These are phyloP conservation scores for Rhizopogon rudus DNA, from an alignment of 768 basidiomycete genomes.

Conservation along the genomic window DNA sequence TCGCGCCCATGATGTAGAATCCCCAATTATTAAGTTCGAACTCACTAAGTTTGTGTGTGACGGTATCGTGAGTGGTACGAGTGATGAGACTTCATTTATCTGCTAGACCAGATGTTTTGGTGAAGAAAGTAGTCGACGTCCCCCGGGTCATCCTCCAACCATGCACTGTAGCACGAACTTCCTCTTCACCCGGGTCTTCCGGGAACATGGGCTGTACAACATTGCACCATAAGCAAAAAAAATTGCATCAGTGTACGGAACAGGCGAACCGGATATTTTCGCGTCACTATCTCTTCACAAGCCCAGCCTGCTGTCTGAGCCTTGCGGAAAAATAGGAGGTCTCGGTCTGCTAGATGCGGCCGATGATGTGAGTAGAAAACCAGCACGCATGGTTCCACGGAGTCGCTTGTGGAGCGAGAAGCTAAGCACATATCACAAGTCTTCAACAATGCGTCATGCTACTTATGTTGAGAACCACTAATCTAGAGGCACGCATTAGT, in stretches of 20 bases:
- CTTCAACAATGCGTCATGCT: conserved; percentile 80
- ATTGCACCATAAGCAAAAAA: not conserved
- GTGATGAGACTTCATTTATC: not conserved
- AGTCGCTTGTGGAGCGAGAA: conserved; percentile 16
- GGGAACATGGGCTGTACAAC: conserved; percentile 78
- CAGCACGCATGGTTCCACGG: conserved; percentile 42
- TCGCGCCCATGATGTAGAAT: not conserved
- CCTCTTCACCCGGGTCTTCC: conserved; percentile 76
- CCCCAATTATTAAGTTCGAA: not conserved
- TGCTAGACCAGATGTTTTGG: not conserved
- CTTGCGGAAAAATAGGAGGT: conserved; percentile 75
- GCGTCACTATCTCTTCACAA: conserved; percentile 63
- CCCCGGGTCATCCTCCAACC: conserved; percentile 62
- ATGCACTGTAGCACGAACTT: conserved; percentile 76
- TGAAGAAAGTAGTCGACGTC: not conserved
- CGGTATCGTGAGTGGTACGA: not conserved
- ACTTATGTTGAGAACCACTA: not conserved
- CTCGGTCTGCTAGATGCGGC: conserved; percentile 76
- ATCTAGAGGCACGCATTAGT: not conserved
- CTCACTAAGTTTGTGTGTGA: too few relatives aligned
- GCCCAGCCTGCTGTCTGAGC: conserved; percentile 63
- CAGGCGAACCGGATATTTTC: conserved; percentile 53
- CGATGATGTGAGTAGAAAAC: conserved; percentile 91
- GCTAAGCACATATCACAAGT: conserved; percentile 55
- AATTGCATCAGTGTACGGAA: not conserved